Conservation (phyloP, 2,329 filamentous ascomycete species). For the Fulvia fulva region DNA sequence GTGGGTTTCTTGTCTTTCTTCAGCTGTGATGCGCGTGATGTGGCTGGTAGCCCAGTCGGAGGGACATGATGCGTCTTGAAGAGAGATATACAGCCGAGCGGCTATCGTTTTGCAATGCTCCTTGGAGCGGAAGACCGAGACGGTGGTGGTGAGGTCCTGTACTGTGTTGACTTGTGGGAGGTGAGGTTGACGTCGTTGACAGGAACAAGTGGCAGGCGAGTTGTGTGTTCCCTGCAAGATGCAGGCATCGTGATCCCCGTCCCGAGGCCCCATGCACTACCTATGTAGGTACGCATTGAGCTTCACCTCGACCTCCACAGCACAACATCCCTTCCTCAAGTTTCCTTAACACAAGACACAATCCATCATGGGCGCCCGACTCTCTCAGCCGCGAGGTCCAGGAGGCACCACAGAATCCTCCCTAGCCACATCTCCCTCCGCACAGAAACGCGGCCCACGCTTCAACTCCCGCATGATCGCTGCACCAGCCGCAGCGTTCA, state of each 20-base stretch:
- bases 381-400: conserved; percentile 43
- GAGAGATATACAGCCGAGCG: neutral
- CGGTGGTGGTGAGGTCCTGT: neutral
- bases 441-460: conserved; percentile 28
- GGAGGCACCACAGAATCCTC: conserved; percentile 43
- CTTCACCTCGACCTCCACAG: neutral
- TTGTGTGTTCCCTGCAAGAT: neutral
- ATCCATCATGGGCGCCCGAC: conserved; percentile 43
- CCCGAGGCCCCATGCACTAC: neutral
- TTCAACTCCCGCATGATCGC: conserved; percentile 45
- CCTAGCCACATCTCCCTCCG: conserved; percentile 31
- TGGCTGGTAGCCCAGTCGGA: neutral
- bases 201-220: neutral
- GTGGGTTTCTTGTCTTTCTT: neutral
- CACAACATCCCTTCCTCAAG: neutral
- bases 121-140: neutral
- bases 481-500: conserved; percentile 59
- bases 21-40: neutral
- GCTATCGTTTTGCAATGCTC: neutral
- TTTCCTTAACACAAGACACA: neutral
- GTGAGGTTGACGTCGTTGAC: neutral
- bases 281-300: too few relatives aligned
- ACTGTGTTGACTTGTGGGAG: neutral
- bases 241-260: neutral
- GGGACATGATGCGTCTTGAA: neutral